Evolutionary conservation across 2,329 filamentous ascomycete species (phyloP).

Genomic region (Cercospora zeina): DNA sequence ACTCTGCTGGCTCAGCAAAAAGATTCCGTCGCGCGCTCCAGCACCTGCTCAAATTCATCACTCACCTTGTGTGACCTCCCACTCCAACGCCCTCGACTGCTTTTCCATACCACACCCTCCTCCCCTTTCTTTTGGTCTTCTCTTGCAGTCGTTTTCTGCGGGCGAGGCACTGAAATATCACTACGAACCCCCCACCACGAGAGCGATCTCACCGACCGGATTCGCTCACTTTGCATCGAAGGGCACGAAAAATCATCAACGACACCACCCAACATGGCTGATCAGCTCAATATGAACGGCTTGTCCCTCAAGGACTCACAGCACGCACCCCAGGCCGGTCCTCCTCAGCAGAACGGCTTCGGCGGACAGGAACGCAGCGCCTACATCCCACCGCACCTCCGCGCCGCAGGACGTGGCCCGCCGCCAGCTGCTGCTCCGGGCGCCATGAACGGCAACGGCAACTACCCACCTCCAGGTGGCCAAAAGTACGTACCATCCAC

Average conservation of each 20-base stretch:
- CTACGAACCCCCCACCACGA: conserved; percentile 13
- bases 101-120: conserved; percentile 7
- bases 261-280: conserved; percentile 60
- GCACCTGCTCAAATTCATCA: conserved; percentile 1
- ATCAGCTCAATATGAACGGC: conserved; percentile 79
- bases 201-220: conserved; percentile 31
- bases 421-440: conserved; percentile 47
- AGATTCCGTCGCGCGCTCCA: background rate
- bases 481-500: conserved; percentile 32
- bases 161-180: conserved; percentile 22
- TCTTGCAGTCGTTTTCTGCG: conserved; percentile 28
- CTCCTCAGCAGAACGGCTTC: conserved; percentile 49
- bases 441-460: conserved; percentile 55
- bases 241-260: conserved; percentile 15
- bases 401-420: conserved; percentile 48
- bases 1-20: conserved; percentile 5
- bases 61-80: conserved; percentile 6
- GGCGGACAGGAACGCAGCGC: conserved; percentile 59
- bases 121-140: conserved; percentile 24
- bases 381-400: conserved; percentile 85
- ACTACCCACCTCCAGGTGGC: conserved; percentile 42
- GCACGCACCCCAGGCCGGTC: conserved; percentile 51
- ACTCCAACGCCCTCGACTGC: conserved; percentile 10
- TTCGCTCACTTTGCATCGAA: conserved; percentile 33
- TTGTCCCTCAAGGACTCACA: conserved; percentile 68